phyloP scores from a whole-genome alignment of 805 yeast species.

The Teunomyces funiuensis region DNA sequence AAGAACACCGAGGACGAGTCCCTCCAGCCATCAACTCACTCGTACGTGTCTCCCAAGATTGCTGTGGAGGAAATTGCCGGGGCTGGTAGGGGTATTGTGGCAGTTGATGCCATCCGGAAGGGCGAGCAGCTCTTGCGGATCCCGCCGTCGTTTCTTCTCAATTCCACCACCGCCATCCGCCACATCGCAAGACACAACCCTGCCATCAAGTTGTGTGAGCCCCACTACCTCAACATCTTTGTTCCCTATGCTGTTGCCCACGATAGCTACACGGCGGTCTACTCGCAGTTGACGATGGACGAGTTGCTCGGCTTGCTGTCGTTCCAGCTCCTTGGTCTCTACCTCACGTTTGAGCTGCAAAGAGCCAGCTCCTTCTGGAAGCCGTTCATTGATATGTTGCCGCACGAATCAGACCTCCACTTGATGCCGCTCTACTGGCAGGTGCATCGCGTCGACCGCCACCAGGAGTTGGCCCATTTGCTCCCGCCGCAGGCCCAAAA shows the following conservation, averaged over 20 bases:
- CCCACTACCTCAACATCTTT: constrained; percentile 18
- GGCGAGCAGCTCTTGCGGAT: constrained; percentile 53
- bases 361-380: constrained; percentile 58
- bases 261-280: constrained; percentile 31
- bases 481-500: constrained; percentile 46
- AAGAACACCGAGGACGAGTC: constrained; percentile 23
- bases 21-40: constrained; percentile 18
- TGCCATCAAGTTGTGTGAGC: constrained; percentile 24
- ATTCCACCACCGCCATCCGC: constrained; percentile 49
- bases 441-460: constrained; percentile 23
- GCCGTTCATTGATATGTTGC: constrained; percentile 67
- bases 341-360: constrained; percentile 43
- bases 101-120: constrained; percentile 33
- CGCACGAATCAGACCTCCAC: constrained; percentile 51
- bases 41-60: constrained; percentile 41
- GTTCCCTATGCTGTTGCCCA: constrained; percentile 22
- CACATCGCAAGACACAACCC: constrained; percentile 45
- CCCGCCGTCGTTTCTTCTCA: constrained; percentile 58
- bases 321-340: constrained; percentile 59
- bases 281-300: constrained; percentile 26
- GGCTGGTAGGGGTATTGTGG: constrained; percentile 66
- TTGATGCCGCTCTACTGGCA: constrained; percentile 68
- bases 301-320: constrained; percentile 49
- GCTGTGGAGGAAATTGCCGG: constrained; percentile 38
- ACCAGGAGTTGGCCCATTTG: constrained; percentile 26